Evolutionary conservation across 78 protist species (phyloP).

Genomic region (Isochrysis galbana): DNA sequence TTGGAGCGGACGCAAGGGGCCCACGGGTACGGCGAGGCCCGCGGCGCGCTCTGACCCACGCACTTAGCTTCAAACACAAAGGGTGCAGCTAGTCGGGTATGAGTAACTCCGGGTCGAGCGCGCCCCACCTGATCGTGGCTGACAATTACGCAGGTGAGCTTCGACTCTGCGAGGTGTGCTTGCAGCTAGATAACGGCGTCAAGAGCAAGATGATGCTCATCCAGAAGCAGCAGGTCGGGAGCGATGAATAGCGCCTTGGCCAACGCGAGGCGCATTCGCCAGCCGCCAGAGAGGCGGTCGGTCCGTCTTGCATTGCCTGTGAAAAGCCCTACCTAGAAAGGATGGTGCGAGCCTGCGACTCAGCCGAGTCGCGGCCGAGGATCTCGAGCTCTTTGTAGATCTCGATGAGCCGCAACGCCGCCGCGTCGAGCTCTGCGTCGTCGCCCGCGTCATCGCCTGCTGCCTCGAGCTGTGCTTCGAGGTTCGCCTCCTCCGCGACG

Average conservation of each 20-base stretch:
- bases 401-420: background rate
- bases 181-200: no score
- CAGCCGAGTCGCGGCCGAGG: slow-evolving; percentile 37
- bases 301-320: slow-evolving; percentile 49
- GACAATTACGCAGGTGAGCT: slow-evolving; percentile 80
- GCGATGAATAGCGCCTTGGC: slow-evolving; percentile 85
- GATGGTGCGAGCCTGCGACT: slow-evolving; percentile 44
- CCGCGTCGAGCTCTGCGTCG: background rate
- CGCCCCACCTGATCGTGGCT: slow-evolving; percentile 90
- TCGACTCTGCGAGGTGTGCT: slow-evolving; percentile 29
- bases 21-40: no score
- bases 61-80: no score
- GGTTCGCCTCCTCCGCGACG: background rate
- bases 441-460: background rate
- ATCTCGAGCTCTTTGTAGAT: slow-evolving; percentile 39
- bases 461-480: background rate
- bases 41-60: no score
- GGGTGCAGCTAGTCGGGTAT: no score
- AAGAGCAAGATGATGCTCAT: no score
- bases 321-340: slow-evolving; percentile 81
- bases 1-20: no score
- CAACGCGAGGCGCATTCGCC: slow-evolving; percentile 92
- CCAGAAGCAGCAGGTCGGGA: no score
- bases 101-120: no score
- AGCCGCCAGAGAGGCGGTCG: slow-evolving; percentile 86